Conservation (phyloP, 1,284 basidiomycete genomes). For the Volvariella volvacea region DNA sequence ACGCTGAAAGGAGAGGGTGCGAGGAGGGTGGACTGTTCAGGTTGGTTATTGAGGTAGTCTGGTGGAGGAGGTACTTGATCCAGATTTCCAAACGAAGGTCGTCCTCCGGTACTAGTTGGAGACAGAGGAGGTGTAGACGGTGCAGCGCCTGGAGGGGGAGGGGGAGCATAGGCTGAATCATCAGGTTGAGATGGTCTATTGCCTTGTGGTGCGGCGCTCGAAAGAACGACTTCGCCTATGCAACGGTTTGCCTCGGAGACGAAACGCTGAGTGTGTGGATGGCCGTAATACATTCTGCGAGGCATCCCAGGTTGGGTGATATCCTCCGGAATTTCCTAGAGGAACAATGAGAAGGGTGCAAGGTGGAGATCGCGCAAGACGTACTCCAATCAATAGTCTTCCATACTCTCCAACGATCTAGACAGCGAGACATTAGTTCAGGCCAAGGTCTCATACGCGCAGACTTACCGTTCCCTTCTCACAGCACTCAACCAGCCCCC, state of each 20-base stretch:
- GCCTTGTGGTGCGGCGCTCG: constrained; percentile 20
- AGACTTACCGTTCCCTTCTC: constrained; percentile 69
- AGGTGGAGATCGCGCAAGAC: constrained; percentile 15
- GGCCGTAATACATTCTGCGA: constrained; percentile 66
- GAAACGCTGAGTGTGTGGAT: constrained; percentile 54
- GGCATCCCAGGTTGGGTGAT: constrained; percentile 76
- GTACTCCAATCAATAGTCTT: constrained; percentile 66
- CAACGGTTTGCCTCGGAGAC: constrained; percentile 59
- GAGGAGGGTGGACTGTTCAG: no score
- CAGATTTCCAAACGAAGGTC: no score
- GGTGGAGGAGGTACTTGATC: no score
- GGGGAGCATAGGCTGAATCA: no score
- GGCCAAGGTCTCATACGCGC: neutral
- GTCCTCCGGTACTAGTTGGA: no score
- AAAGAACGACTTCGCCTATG: constrained; percentile 53
- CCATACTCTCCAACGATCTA: constrained; percentile 81
- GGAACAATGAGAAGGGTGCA: neutral
- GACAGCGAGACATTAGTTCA: neutral
- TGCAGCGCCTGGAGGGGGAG: no score
- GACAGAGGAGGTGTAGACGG: no score
- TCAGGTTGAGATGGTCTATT: no score
- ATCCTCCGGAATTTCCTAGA: constrained; percentile 75
- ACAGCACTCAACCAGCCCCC: constrained; percentile 79
- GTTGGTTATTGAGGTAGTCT: no score
- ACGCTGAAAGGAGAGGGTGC: no score